Conservation (phyloP, 495 filamentous ascomycete species). For the Trichoderma gamsii region DNA sequence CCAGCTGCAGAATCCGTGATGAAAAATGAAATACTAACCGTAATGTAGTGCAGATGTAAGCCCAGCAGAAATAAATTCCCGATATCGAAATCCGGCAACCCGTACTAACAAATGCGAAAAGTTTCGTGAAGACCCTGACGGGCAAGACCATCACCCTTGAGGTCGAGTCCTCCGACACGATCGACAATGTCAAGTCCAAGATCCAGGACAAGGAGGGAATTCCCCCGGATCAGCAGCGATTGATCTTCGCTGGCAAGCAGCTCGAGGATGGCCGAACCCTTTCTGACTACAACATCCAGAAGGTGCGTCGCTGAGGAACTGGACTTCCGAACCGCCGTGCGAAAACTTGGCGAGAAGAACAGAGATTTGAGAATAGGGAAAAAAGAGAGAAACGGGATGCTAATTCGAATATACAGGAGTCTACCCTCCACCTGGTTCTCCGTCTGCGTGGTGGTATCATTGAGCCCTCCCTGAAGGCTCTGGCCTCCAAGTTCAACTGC, state of each 20-base stretch:
- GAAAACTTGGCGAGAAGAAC: constrained; percentile 4
- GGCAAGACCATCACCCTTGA: constrained; percentile 99
- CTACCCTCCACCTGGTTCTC: constrained; percentile 97
- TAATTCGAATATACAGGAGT: constrained; percentile 58
- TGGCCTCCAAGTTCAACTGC: constrained; percentile 99
- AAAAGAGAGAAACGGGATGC: not conserved
- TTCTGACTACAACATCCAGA: constrained; percentile 99
- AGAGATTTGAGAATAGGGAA: not conserved
- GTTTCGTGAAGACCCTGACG: constrained; percentile 96
- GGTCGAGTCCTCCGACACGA: constrained; percentile 97
- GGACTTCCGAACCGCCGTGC: constrained; percentile 13
- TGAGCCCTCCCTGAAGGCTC: constrained; percentile 96
- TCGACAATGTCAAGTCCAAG: constrained; percentile 97
- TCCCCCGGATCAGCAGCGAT: constrained; percentile 95
- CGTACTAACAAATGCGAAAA: constrained; percentile 28
- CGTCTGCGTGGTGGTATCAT: constrained; percentile 99
- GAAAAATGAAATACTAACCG: constrained; percentile 21
- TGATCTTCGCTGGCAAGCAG: constrained; percentile 99
- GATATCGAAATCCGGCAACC: constrained; percentile 21
- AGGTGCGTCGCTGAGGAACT: constrained; percentile 53
- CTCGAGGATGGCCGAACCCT: constrained; percentile 98
- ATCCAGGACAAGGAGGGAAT: constrained; percentile 99
- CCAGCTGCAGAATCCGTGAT: not conserved
- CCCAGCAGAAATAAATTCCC: constrained; percentile 35
- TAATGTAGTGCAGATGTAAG: constrained; percentile 72